Evolutionary conservation across 495 filamentous ascomycete species (phyloP).

Genomic region (Neurospora sp.): DNA sequence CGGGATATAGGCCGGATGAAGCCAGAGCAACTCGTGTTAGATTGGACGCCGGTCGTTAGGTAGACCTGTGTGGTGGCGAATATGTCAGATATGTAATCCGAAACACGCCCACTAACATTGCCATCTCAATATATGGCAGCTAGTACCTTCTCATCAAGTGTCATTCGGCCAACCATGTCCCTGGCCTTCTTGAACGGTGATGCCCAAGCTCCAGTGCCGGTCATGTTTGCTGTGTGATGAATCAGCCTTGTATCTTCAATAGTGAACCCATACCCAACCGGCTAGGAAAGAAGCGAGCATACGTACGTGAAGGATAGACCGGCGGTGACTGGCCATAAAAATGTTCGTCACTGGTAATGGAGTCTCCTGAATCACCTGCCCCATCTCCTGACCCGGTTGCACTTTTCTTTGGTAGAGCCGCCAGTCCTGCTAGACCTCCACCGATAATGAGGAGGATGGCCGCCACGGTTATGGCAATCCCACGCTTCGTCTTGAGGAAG

Average conservation of each 20-base stretch:
- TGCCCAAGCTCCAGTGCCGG: constrained; percentile 33
- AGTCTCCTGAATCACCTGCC: constrained; percentile 7
- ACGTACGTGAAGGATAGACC: constrained; percentile 48
- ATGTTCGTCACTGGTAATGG: constrained; percentile 31
- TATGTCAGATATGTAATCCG: too few species aligned
- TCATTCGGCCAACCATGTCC: constrained; percentile 45
- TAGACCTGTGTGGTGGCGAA: constrained; percentile 34
- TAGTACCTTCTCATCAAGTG: constrained; percentile 51
- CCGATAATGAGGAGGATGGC: constrained; percentile 28
- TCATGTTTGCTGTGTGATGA: constrained; percentile 41
- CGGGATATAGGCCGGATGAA: constrained; percentile 41
- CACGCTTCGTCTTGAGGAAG: constrained; percentile 28
- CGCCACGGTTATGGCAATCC: constrained; percentile 22
- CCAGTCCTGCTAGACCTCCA: constrained; percentile 24
- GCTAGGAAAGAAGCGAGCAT: background rate
- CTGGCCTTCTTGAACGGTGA: constrained; percentile 42
- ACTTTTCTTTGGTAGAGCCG: constrained; percentile 16
- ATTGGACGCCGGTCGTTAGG: constrained; percentile 38
- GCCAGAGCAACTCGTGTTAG: constrained; percentile 43
- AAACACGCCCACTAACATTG: background rate
- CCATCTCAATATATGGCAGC: constrained; percentile 19
- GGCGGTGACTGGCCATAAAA: constrained; percentile 51
- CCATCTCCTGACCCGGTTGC: background rate
- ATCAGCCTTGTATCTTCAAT: background rate
- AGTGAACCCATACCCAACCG: background rate